Evolutionary conservation across 495 filamentous ascomycete genomes (phyloP), one percentile per base, ranked within the genome.

Genomic region (Bryoglossum gracile): DNA sequence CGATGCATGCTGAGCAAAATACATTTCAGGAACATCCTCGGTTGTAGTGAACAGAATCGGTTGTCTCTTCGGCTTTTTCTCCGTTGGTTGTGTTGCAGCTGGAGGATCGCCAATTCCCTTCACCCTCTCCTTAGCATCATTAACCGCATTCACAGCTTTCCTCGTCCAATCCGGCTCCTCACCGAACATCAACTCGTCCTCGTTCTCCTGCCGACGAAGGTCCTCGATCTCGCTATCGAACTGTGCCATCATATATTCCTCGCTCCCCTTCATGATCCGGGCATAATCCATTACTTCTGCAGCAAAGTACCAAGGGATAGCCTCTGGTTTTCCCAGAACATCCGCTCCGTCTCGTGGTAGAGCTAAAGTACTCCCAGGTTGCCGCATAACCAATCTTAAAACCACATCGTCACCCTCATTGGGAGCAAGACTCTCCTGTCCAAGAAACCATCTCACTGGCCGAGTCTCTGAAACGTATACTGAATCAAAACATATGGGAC

Each of bases 211-310:
- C 43, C 63, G 65, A 53, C 79, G 72, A 24, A 98, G 67, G 10
- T 87, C 78, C 35, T 78, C 70, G 14, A 94, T 82, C 57, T 97
- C 92, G 6, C 68, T 57, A 47, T 89, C 78, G 61, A 82, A 91
- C 63, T 96, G 83, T 42, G 77, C 69, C 14, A 65, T 58, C 84
- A 98, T 89, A 57, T 97, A 97, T 13, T 84, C 80, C 62, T 87
- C 83, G 3, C 84, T 89, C 10, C 91, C 92, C 65, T 87, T 94
- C 86, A 98, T 96, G 37, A 98, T 82, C 40, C 92, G 77, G 39
- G 89, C 89, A 68, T 95, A 97, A 62, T 98, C 92, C 60, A 89
- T 77, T 16, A 95, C 88, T 55, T 94, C 92, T 2, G 88, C 89
- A 25, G 86, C 87, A 68, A 91, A 86, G 57, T 94, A 85, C 92